These are phyloP conservation scores for Climacium dendroides DNA, from an alignment of 225 moss, liverwort and hornwort species.

Conservation along the genomic window DNA sequence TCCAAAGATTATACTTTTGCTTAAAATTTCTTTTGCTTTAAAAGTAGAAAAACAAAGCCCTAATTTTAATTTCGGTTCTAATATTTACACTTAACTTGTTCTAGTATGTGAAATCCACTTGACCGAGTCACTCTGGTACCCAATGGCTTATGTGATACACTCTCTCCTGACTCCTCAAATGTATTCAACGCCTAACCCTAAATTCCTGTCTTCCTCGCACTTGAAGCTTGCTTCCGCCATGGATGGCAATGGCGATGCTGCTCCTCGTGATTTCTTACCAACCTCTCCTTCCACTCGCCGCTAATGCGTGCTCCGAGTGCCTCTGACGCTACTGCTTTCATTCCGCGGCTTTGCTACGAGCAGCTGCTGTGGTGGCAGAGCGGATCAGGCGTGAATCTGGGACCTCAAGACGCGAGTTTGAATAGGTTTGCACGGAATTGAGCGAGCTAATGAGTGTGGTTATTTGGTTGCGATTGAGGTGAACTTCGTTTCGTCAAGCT, in stretches of 20 bases:
- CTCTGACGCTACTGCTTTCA: neutral
- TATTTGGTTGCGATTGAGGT: neutral
- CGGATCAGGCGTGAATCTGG: neutral
- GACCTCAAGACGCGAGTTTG: neutral
- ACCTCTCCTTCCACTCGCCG: neutral
- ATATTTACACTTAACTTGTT: neutral
- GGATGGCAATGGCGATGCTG: neutral
- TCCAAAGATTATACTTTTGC: neutral
- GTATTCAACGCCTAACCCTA: neutral
- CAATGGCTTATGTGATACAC: neutral
- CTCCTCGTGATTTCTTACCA: neutral
- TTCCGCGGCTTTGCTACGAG: neutral
- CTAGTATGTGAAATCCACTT: neutral
- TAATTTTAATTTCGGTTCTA: neutral
- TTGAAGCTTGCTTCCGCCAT: neutral
- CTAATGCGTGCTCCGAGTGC: neutral
- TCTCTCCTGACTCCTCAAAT: neutral
- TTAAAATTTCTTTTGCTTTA: neutral
- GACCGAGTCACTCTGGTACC: neutral
- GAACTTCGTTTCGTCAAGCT: neutral
- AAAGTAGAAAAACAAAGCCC: too few relatives aligned
- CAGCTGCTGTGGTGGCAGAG: neutral
- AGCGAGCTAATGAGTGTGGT: neutral
- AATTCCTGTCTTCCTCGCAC: neutral
- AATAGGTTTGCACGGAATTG: neutral